Percentiles rank a stretch among this genome's conserved stretches.
Evolutionary conservation across 768 basidiomycete genomes (phyloP).

Genomic region (Suillus ampliporus): DNA sequence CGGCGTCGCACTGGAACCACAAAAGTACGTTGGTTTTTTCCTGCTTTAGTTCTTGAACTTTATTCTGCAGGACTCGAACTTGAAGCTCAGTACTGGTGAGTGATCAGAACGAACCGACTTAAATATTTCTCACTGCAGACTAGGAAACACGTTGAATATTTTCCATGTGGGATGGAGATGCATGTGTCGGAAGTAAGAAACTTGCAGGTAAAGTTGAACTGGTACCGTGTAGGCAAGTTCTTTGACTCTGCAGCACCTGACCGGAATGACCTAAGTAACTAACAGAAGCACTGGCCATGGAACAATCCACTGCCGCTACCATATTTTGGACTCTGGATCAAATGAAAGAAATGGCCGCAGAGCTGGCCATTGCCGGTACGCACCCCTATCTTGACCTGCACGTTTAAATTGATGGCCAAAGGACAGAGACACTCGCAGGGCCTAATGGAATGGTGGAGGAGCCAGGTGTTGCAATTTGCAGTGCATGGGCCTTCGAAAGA

Average conservation of each 20-base stretch:
- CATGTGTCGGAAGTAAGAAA: not conserved
- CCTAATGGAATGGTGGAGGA: not conserved
- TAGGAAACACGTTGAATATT: constrained; percentile 10
- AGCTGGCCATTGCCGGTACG: too few species aligned
- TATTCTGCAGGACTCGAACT: not conserved
- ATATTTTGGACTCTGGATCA: too few species aligned
- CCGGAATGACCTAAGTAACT: too few species aligned
- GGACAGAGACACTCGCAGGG: not conserved
- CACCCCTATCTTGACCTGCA: not conserved
- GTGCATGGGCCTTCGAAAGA: not conserved
- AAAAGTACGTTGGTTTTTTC: not conserved
- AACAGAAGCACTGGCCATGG: too few species aligned
- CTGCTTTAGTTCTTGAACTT: not conserved
- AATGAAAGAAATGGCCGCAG: too few species aligned
- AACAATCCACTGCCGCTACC: too few species aligned
- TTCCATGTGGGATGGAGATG: not conserved
- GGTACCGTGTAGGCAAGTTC: not conserved
- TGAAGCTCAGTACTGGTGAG: constrained; percentile 6
- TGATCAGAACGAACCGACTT: not conserved
- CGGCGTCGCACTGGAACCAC: not conserved
- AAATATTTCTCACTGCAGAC: not conserved
- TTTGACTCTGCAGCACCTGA: too few species aligned
- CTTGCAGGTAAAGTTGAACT: not conserved
- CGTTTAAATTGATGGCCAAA: not conserved
- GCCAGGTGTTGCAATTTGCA: not conserved